phyloP scores from a whole-genome alignment of 306 rosid species.

The Inga laurina region DNA sequence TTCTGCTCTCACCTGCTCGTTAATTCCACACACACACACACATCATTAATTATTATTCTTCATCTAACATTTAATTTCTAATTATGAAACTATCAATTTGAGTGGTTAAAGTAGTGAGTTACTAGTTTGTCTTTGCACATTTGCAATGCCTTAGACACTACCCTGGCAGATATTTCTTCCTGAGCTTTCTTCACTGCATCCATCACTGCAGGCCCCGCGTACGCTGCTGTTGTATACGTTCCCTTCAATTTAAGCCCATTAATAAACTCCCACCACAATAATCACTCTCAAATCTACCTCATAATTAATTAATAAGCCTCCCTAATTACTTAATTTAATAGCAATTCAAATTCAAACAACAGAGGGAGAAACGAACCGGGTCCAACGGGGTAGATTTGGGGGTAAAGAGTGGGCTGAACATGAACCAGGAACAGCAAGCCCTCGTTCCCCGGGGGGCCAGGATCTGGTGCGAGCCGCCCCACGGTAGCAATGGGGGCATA shows the following conservation, averaged over 20 bases:
- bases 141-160: conserved; percentile 43
- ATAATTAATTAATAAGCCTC: neutral
- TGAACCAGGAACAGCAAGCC: conserved; percentile 49
- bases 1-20: conserved; percentile 61
- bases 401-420: conserved; percentile 46
- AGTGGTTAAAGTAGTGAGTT: neutral
- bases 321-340: neutral
- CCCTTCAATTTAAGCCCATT: neutral
- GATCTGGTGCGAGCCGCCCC: conserved; percentile 13
- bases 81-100: neutral
- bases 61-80: neutral
- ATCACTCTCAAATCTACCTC: too few relatives aligned
- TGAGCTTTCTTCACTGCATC: conserved; percentile 70
- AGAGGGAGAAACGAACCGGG: conserved; percentile 31
- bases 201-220: conserved; percentile 42
- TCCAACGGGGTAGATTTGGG: conserved; percentile 35
- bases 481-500: conserved; percentile 15
- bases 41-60: neutral
- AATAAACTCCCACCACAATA: neutral
- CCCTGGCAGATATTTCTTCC: conserved; percentile 46
- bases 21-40: neutral
- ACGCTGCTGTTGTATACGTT: conserved; percentile 36
- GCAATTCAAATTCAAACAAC: too few relatives aligned
- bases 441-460: neutral
- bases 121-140: conserved; percentile 66